Evolutionary conservation across 1,284 basidiomycete genomes (phyloP), one percentile per base, ranked within the genome.

Genomic region (Ustilago nuda): DNA sequence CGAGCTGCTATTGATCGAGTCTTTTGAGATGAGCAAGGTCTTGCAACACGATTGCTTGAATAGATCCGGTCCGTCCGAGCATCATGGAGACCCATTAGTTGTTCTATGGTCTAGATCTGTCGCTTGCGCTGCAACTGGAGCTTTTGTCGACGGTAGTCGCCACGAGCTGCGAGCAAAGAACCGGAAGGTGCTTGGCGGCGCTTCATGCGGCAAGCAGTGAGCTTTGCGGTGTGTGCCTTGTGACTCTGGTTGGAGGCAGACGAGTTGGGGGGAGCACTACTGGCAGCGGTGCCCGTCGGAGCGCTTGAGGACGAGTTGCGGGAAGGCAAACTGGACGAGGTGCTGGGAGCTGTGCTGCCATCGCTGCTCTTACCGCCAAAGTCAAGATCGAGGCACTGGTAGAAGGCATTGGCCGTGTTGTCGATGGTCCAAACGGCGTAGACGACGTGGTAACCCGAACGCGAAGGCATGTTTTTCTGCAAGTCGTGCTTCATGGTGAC

Each of bases 301-400:
- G 35, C 54, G 51, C n/a, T 46, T n/a, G 65, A 55, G 5, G 56
- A 61, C 37, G 51, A 50, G 27, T 50, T 32, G 48, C 48, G 27
- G 27, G 48, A 50, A n/a, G 48, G 15, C 8, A 30, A 30, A 41
- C 30, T 46, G 30, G 65, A 54, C 19, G 56, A 55, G 30, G 51
- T 48, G 33, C 27, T 41, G 3, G 35, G 27, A 27, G 57, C 33
- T 27, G 55, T 19, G 15, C 13, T 39, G 30, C 11, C 12, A 41
- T 19, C 11, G 41, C 33, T 50, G 53, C 27, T 59, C 15, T 35
- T 43, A 6, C 63, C 69, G 35, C 64, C 75, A 66, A 77, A 77
- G 56, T 77, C 67, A 53, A 77, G 71, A 54, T 77, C 75, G 51
- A 77, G 56, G 52, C 75, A 77, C 48, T 77, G 71, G 67, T 77